Evolutionary conservation across 805 yeast genomes (phyloP).

Genomic region (Alloascoidea africana): DNA sequence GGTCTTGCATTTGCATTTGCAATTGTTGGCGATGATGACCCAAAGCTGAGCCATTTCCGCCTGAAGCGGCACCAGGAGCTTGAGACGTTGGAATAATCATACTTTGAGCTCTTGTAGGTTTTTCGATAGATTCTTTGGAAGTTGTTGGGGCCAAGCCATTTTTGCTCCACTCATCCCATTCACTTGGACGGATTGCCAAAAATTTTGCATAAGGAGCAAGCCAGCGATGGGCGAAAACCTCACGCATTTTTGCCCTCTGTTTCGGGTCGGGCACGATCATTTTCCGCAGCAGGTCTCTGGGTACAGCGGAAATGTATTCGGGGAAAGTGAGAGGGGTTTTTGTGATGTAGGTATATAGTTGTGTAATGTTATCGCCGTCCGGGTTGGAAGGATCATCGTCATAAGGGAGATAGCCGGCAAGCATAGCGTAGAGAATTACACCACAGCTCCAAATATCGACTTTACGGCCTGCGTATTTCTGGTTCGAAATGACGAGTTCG

Average conservation of each 20-base stretch:
- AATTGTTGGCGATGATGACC: too few species aligned
- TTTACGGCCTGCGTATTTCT: slow-evolving; percentile 81
- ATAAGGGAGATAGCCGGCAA: slow-evolving; percentile 93
- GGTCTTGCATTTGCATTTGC: neutral
- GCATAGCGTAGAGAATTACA: slow-evolving; percentile 88
- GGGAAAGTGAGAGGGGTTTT: slow-evolving; percentile 89
- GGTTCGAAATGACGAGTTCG: slow-evolving; percentile 76
- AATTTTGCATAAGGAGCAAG: slow-evolving; percentile 69
- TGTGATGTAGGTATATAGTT: slow-evolving; percentile 82
- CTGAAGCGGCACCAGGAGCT: neutral
- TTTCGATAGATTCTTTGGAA: neutral
- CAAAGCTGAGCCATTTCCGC: neutral
- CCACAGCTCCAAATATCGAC: slow-evolving; percentile 98
- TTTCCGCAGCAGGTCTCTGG: slow-evolving; percentile 79
- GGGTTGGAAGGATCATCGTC: slow-evolving; percentile 97
- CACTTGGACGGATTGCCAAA: slow-evolving; percentile 70
- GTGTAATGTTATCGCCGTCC: slow-evolving; percentile 87
- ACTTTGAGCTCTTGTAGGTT: neutral
- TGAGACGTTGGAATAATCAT: neutral
- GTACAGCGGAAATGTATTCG: slow-evolving; percentile 78
- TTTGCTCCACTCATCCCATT: slow-evolving; percentile 65
- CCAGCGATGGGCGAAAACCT: slow-evolving; percentile 79
- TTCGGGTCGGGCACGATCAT: slow-evolving; percentile 74
- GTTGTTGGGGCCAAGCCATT: neutral
- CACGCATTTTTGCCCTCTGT: slow-evolving; percentile 51